Evolutionary conservation across 192 early-diverging fungal species (phyloP).

Genomic region (Linnemannia zychae): DNA sequence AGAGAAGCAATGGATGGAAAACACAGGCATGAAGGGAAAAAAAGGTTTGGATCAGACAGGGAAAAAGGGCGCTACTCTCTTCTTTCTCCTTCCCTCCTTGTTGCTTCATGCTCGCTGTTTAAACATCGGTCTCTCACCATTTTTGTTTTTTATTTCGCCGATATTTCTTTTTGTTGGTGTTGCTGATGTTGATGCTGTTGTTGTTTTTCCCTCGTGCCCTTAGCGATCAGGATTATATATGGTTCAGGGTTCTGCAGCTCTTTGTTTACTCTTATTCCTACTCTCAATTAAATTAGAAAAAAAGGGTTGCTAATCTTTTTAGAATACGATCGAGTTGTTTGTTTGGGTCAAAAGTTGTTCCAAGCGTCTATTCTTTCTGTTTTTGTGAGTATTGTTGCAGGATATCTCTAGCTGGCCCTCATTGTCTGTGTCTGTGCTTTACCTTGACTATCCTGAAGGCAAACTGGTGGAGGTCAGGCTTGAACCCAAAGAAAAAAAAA

Average conservation of each 20-base stretch:
- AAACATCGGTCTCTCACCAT: not conserved
- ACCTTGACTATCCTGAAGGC: not conserved
- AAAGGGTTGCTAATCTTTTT: not conserved
- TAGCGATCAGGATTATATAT: not conserved
- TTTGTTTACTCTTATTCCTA: not conserved
- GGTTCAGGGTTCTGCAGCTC: not conserved
- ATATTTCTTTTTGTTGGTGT: not conserved
- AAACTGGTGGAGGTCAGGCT: not conserved
- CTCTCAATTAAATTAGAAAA: not conserved
- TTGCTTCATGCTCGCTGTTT: not conserved
- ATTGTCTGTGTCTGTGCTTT: not conserved
- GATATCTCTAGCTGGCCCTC: not conserved
- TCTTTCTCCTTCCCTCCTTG: not conserved
- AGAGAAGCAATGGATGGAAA: not conserved
- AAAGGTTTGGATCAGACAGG: not conserved
- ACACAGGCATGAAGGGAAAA: not conserved
- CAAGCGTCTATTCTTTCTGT: not conserved
- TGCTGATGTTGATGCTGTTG: not conserved
- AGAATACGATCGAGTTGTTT: not conserved
- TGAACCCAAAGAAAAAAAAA: not conserved
- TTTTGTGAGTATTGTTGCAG: not conserved
- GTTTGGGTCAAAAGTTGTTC: not conserved
- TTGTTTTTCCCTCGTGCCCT: not conserved
- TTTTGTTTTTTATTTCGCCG: not conserved
- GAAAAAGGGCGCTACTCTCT: not conserved